Evolutionary conservation across 1,139 yeast genomes (phyloP).

Genomic region (Diutina sp.): DNA sequence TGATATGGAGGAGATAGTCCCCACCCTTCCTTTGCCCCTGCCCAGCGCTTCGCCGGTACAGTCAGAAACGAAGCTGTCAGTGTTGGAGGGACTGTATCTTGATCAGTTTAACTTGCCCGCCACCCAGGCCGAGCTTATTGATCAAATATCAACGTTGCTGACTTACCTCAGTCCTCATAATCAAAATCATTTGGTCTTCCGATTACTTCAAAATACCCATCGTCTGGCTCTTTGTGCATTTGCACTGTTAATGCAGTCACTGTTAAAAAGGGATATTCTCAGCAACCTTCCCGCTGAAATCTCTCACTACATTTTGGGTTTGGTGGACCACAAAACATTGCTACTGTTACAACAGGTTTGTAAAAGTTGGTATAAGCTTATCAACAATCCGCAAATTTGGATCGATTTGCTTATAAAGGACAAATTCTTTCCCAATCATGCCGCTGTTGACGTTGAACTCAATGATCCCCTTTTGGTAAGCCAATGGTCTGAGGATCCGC

Average conservation of each 20-base stretch:
- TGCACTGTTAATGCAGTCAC: constrained; percentile 41
- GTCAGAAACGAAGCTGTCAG: constrained; percentile 9
- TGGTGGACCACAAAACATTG: constrained; percentile 54
- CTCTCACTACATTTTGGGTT: constrained; percentile 52
- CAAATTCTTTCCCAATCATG: constrained; percentile 31
- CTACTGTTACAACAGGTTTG: constrained; percentile 55
- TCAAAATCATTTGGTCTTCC: constrained; percentile 40
- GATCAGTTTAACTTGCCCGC: constrained; percentile 18
- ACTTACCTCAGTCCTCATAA: constrained; percentile 24
- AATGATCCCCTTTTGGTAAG: constrained; percentile 9
- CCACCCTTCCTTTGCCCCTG: constrained; percentile 57
- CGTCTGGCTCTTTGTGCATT: constrained; percentile 61
- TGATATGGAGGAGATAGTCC: constrained; percentile 24
- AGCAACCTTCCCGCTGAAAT: constrained; percentile 66
- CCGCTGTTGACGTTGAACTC: constrained; percentile 23
- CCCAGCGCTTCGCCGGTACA: constrained; percentile 44
- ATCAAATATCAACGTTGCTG: constrained; percentile 22
- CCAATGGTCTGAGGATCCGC: constrained; percentile 10
- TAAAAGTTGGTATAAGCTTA: constrained; percentile 51
- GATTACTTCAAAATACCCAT: constrained; percentile 50
- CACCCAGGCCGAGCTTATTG: constrained; percentile 28
- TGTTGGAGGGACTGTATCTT: constrained; percentile 13
- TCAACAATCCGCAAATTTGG: constrained; percentile 55
- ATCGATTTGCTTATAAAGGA: constrained; percentile 39
- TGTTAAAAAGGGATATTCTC: constrained; percentile 64